Evolutionary conservation across 2,329 filamentous ascomycete species (phyloP).

Genomic region (Fusarium sp.): DNA sequence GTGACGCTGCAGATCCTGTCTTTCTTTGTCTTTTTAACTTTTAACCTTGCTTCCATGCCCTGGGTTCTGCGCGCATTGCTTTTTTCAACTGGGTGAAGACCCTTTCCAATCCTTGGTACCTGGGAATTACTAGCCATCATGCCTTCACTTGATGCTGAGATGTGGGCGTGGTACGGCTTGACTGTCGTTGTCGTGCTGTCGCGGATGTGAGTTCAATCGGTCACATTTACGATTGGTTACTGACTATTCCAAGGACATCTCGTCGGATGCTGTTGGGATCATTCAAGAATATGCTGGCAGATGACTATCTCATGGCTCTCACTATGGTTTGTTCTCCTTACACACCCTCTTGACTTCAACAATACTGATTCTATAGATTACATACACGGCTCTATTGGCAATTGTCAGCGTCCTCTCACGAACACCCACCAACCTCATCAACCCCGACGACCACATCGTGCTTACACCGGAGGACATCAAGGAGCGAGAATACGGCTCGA

Average conservation of each 20-base stretch:
- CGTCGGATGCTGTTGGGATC: conserved; percentile 58
- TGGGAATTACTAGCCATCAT: conserved; percentile 15
- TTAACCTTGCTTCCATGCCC: conserved; percentile 7
- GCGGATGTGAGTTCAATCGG: conserved; percentile 53
- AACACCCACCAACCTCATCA: conserved; percentile 70
- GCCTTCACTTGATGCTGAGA: conserved; percentile 52
- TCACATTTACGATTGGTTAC: not conserved
- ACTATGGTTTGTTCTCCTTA: conserved; percentile 57
- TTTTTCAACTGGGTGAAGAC: conserved; percentile 12
- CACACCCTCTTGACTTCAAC: rapidly evolving
- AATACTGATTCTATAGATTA: conserved; percentile 19
- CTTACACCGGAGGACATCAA: conserved; percentile 61
- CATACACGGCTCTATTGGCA: conserved; percentile 41
- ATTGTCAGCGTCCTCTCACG: conserved; percentile 43
- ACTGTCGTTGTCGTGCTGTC: conserved; percentile 54
- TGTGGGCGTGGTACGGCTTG: conserved; percentile 60
- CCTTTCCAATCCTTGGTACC: not conserved
- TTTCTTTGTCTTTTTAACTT: conserved; percentile 4
- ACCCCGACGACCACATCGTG: conserved; percentile 58
- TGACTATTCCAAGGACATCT: conserved; percentile 49
- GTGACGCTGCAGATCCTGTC: conserved; percentile 23
- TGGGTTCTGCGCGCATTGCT: conserved; percentile 2
- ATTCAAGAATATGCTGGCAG: conserved; percentile 61
- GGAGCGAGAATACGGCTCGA: conserved; percentile 65
- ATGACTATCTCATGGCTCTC: conserved; percentile 68